Percentiles rank a stretch among this genome's conserved stretches.
These are phyloP conservation scores for Plenodomus lindquistii DNA, from an alignment of 2,329 filamentous ascomycete genomes.

Conservation along the genomic window DNA sequence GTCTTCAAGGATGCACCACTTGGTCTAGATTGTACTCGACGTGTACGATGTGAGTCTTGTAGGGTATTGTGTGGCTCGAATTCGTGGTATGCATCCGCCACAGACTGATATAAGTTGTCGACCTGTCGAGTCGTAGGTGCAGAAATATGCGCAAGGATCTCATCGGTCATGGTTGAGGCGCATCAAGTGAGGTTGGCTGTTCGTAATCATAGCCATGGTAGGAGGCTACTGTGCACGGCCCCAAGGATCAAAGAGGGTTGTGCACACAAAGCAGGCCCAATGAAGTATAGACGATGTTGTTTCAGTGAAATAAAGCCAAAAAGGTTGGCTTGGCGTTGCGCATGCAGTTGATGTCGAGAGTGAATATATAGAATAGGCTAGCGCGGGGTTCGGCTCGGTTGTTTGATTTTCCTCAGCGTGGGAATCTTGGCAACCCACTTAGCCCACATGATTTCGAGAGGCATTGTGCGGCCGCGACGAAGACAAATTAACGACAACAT, in stretches of 20 bases:
- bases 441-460: slow-evolving; percentile 11
- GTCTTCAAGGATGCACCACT: neutral
- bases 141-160: slow-evolving; percentile 53
- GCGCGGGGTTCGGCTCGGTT: slow-evolving; percentile 17
- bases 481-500: slow-evolving; percentile 38
- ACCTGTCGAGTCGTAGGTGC: slow-evolving; percentile 47
- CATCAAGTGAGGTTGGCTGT: neutral
- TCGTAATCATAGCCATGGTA: slow-evolving; percentile 11
- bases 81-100: slow-evolving; percentile 47
- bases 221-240: neutral
- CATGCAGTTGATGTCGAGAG: neutral
- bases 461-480: slow-evolving; percentile 19
- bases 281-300: neutral
- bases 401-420: slow-evolving; percentile 17
- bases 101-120: slow-evolving; percentile 47
- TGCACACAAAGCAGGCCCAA: neutral
- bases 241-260: neutral
- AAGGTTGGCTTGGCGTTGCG: neutral
- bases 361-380: neutral
- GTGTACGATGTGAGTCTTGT: neutral
- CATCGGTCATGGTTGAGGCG: slow-evolving; percentile 35
- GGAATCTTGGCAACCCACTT: slow-evolving; percentile 23
- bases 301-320: neutral
- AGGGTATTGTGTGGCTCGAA: slow-evolving; percentile 31
- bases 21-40: neutral